Base-by-base conservation (phyloP, 305 asterid genomes). In the Withania somnifera region DNA sequence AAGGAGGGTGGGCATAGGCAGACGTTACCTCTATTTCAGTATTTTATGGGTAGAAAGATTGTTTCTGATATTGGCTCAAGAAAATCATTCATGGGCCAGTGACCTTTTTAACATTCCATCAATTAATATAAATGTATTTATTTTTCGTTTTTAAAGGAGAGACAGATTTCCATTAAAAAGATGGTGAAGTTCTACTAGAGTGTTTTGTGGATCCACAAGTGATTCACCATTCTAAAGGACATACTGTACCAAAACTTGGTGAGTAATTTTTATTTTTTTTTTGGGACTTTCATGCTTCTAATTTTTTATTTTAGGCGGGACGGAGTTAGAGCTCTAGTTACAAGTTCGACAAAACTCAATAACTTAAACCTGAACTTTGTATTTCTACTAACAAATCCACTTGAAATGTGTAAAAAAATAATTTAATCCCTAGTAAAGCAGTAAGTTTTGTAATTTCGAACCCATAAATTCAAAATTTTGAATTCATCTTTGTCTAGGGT, bases 161-260 rank as follows among this genome's bases (percentile, higher is more conserved):
- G 64, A 38, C 63, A 20, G 83, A 81, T 32, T 50, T 13, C 51
- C 71, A 61, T 13, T 67, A 24, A 47, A 73, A 81, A 67, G 83
- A 50, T 0, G 83, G 83, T 45, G 51, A 53, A 34, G 5, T 54
- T 82, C 15, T 82, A 19, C 28, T 66, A 2, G 79, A 81, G 2
- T 19, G 36, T 40, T 81, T 81, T 67, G 83, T 81, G 56, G 79
- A 81, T 51, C 45, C 67, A 50, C 38, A 17, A 40, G 38, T 81
- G 34, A 15, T 81, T 67, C 40, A 67, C 9, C 83, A 81, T 40
- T 20, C 79, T 50, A 67, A 81, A 66, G 83, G 83, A 36, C 83
- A 81, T 73, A 81, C 83, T 2, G 4, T 81, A 51, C 83, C 83
- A 0, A 81, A 13, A 67, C 78, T 81, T 26, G 83, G 83, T 81